Evolutionary conservation across 345 rosid species (phyloP), one percentile per base, ranked within the genome.

Genomic region (Eucalyptus shirleyi): DNA sequence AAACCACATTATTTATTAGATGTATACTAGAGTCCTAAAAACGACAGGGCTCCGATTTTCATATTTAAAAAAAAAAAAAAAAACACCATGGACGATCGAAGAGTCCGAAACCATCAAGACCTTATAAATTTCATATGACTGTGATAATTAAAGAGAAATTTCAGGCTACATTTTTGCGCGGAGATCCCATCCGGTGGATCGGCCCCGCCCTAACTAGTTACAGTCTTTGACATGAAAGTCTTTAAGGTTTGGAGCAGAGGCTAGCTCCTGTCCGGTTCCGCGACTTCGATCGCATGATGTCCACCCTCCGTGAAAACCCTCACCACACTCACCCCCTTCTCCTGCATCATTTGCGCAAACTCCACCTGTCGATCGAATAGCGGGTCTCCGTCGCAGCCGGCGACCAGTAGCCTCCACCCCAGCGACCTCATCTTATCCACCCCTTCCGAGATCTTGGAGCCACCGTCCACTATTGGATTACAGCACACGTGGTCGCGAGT

Each of bases 311-410:
- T 55, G 21, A 89, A 95, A 5, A 60, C 77, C 37, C 87, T 89
- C 56, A 16, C 90, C 30, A 94, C 95, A 4, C 87, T 44, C 2
- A 94, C 55, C 1, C 97, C 96, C 15, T 92, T 94, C 81, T 87
- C 91, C 69, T 90, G 90, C 95, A 95, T 86, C 90, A 93, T 16
- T 80, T 89, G 86, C 44, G 80, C 92, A 7, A 94, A 3, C 55
- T 89, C 95, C 37, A 87, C 89, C 93, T 94, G 95, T 26, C 95
- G 94, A 89, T 94, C 96, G 8, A 95, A 17, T 32, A 95, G 86
- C 6, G 95, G 96, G 89, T 96, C 96, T 21, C 89, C 91, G 8
- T 50, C 87, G 87, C 87, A 50, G 53, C 87, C 87, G 40, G 24
- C 37, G 56, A 86, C 60, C 40, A n/a, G 14, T 18, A 50, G 8